Base-by-base conservation (phyloP, 441 rosid species). In the Manihot esculenta region DNA sequence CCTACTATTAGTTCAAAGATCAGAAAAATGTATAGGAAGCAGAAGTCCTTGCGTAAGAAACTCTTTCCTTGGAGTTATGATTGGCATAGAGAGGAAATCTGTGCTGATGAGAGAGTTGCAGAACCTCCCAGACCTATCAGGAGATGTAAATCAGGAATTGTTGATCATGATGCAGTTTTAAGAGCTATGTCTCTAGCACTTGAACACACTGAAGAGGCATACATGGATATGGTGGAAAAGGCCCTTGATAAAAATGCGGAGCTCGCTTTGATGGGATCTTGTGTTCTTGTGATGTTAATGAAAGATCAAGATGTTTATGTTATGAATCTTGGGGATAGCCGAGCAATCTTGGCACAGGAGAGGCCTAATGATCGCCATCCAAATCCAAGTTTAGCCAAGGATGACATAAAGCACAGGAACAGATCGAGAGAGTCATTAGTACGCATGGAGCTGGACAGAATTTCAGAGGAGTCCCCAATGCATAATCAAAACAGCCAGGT, bases 41-140 rank as follows among this genome's bases (percentile, higher is more conserved):
- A 91, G 77, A 91, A 93, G 84, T 89, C 92, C 48, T 80, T 93
- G 66, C 90, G 92, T 55, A 93, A 89, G 82, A 91, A 93, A 64
- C 85, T 91, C 80, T 91, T 93, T 80, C 98, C 98, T 54, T 93
- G 97, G 98, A 93, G 87, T 78, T 93, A 86, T 75, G 98, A 93
- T 81, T 93, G 98, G 98, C 93, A 93, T 66, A 88, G 93, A 77
- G 96, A 93, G 85, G 93, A 88, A 67, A 77, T 72, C 74, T 84
- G 76, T 74, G 72, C 76, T 53, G 93, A 87, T 45, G 92, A 93
- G 83, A 84, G 87, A 79, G 78, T 85, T 68, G 76, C 69, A 53
- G 93, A 89, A 76, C 82, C 87, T 58, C 77, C 86, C 0, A 87
- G 88, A 75, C 91, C 91, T 24, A 86, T 88, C 57, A 83, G 97